Evolutionary conservation across 768 basidiomycete genomes (phyloP).

Genomic region (Mycena latifolia): DNA sequence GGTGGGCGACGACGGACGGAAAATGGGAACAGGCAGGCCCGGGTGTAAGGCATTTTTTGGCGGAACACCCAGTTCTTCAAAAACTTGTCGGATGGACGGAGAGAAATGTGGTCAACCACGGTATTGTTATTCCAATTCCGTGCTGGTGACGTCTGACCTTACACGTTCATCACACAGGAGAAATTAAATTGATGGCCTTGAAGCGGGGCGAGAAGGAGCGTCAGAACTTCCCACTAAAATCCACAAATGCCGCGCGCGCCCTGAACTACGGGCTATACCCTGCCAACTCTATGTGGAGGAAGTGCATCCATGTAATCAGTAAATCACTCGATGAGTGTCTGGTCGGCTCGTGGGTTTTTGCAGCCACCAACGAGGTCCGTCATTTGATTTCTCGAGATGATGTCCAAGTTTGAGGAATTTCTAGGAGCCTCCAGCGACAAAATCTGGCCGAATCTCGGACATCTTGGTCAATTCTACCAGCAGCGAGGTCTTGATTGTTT

Average conservation of each 20-base stretch:
- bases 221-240: not conserved
- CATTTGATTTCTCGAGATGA: no score
- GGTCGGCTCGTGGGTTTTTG: constrained; percentile 3
- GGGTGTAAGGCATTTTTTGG: not conserved
- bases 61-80: not conserved
- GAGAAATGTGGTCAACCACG: not conserved
- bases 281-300: not conserved
- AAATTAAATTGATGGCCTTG: not conserved
- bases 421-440: no score
- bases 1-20: not conserved
- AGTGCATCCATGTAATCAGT: not conserved
- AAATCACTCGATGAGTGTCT: constrained; percentile 8
- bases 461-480: not conserved
- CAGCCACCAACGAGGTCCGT: not conserved
- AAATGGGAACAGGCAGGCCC: not conserved
- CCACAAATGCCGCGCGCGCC: not conserved
- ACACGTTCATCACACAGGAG: no score
- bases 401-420: not conserved
- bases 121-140: not conserved
- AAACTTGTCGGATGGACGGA: no score
- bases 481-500: not conserved
- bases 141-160: not conserved
- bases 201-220: not conserved
- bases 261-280: not conserved
- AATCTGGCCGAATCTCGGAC: not conserved